phyloP scores from a whole-genome alignment of 1,139 yeast genomes.

The Yamadazyma conglobata region DNA sequence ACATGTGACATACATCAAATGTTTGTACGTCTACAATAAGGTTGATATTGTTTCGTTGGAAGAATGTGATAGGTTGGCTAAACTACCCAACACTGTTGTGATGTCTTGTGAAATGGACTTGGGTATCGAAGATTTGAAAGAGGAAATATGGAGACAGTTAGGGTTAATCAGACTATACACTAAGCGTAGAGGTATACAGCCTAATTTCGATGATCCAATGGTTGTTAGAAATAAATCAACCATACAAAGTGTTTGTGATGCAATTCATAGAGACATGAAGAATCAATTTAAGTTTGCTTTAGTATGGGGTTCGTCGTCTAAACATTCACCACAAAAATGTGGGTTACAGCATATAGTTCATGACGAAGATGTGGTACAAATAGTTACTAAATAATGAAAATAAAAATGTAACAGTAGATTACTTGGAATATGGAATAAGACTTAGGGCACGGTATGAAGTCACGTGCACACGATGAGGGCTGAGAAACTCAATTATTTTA shows the following conservation, averaged over 20 bases:
- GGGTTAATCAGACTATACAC: constrained; percentile 80
- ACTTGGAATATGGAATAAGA: too few species aligned
- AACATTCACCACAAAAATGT: constrained; percentile 95
- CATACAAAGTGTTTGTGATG: constrained; percentile 84
- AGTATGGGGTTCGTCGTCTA: constrained; percentile 96
- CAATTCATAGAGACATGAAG: constrained; percentile 90
- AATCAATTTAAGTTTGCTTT: constrained; percentile 88
- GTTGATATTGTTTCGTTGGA: constrained; percentile 93
- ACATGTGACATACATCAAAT: constrained; percentile 84
- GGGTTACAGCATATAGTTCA: constrained; percentile 79
- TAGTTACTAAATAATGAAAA: constrained; percentile 79
- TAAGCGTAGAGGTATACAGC: constrained; percentile 73
- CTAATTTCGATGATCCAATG: constrained; percentile 85
- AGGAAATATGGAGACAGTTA: constrained; percentile 89
- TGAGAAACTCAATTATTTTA: too few species aligned
- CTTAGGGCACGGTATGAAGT: too few species aligned
- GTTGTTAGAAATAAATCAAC: constrained; percentile 80
- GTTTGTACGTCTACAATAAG: constrained; percentile 91
- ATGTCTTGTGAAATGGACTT: constrained; percentile 87
- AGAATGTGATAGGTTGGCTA: constrained; percentile 87
- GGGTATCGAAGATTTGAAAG: constrained; percentile 84
- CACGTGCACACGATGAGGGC: too few species aligned
- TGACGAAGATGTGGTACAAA: constrained; percentile 93
- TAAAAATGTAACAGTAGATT: too few species aligned
- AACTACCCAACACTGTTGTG: constrained; percentile 88